Conservation (phyloP, 805 yeast genomes). For the Metschnikowia similis region DNA sequence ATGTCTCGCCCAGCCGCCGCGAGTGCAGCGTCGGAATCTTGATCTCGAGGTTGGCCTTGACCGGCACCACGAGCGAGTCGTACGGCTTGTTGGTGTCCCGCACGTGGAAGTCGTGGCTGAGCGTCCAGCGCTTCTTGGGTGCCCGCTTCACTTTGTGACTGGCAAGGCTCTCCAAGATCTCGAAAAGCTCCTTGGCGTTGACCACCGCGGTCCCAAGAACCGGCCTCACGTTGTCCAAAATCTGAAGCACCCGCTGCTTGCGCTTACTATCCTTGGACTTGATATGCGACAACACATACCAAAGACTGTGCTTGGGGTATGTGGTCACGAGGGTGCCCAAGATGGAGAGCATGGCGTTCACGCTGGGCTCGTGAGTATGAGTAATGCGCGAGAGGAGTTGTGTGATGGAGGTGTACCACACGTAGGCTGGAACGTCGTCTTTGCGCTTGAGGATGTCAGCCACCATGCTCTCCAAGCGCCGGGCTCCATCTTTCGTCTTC, state of each 20-base stretch:
- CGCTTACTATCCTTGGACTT: constrained; percentile 47
- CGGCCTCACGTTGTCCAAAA: constrained; percentile 19
- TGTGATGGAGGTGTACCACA: constrained; percentile 82
- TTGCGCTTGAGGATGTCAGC: constrained; percentile 44
- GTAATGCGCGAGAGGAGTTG: constrained; percentile 78
- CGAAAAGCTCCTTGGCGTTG: constrained; percentile 35
- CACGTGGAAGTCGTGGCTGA: constrained; percentile 41
- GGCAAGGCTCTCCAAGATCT: constrained; percentile 42
- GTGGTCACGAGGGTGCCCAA: constrained; percentile 51
- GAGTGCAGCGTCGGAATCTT: constrained; percentile 45
- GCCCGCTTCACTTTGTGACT: constrained; percentile 33
- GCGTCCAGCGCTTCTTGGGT: constrained; percentile 30
- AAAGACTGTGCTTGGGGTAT: constrained; percentile 82
- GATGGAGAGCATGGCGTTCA: constrained; percentile 52
- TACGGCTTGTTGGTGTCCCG: constrained; percentile 25
- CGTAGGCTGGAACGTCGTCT: constrained; percentile 43
- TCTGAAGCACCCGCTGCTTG: constrained; percentile 23
- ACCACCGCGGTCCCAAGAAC: constrained; percentile 16
- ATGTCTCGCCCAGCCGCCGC: constrained; percentile 21
- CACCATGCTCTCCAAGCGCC: constrained; percentile 43
- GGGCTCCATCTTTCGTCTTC: constrained; percentile 27
- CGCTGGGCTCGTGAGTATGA: constrained; percentile 56
- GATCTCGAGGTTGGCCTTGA: constrained; percentile 63
- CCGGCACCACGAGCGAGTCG: constrained; percentile 65
- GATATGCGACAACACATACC: constrained; percentile 72